Conservation (phyloP, 2,329 filamentous ascomycete genomes). For the Ramichloridium luteum region DNA sequence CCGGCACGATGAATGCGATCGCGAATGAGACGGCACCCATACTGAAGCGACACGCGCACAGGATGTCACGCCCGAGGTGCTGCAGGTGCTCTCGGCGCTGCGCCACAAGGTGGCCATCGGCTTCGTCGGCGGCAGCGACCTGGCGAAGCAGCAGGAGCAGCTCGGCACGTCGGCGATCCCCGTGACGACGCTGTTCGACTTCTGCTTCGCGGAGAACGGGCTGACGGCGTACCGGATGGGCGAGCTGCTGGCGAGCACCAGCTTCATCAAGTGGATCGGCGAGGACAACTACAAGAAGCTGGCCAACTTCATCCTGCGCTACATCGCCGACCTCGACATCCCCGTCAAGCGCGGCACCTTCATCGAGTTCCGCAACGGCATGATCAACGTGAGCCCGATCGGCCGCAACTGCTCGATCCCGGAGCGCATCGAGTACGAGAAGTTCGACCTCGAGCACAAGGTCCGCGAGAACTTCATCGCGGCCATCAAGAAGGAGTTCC, state of each 20-base stretch:
- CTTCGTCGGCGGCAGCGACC: conserved; percentile 85
- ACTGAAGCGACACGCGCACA: conserved; percentile 9
- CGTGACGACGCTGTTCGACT: conserved; percentile 87
- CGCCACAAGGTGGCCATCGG: conserved; percentile 82
- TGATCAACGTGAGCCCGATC: conserved; percentile 76
- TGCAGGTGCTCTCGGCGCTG: conserved; percentile 63
- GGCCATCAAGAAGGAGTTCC: conserved; percentile 67
- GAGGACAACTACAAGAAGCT: conserved; percentile 75
- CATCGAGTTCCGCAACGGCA: conserved; percentile 80
- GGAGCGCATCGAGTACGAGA: conserved; percentile 73
- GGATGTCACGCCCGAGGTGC: conserved; percentile 64
- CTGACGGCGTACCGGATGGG: conserved; percentile 82
- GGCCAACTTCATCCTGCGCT: conserved; percentile 63
- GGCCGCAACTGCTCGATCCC: conserved; percentile 72
- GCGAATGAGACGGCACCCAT: neutral
- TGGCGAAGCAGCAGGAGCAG: conserved; percentile 92
- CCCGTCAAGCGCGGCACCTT: conserved; percentile 77
- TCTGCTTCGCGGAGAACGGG: conserved; percentile 94
- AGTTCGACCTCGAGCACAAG: conserved; percentile 65
- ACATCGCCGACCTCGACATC: conserved; percentile 72
- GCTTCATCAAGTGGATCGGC: conserved; percentile 86
- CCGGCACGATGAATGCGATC: neutral
- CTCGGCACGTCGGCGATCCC: conserved; percentile 56
- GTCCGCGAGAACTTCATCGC: conserved; percentile 66
- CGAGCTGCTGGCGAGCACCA: conserved; percentile 59